A percentile compares a stretch with the other conserved stretches of the same genome.
Evolutionary conservation across 441 rosid species (phyloP).

Genomic region (Eutrema salsugineum): DNA sequence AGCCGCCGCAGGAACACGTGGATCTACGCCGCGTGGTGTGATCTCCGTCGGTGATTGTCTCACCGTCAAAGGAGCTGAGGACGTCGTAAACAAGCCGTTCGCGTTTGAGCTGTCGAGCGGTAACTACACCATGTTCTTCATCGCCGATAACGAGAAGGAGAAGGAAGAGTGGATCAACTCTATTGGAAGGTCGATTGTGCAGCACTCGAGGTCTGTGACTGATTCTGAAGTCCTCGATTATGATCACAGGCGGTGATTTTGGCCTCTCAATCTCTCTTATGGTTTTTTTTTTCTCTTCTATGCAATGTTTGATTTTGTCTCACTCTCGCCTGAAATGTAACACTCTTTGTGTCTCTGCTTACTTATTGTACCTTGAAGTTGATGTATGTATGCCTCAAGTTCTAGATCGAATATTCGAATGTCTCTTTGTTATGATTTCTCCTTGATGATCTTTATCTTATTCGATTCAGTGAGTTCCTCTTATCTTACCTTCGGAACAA

Average conservation of each 20-base stretch:
- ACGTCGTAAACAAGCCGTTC: constrained; percentile 52
- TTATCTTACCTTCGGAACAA: neutral
- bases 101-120: constrained; percentile 64
- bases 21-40: constrained; percentile 65
- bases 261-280: neutral
- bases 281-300: neutral
- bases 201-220: constrained; percentile 59
- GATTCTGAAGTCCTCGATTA: constrained; percentile 70
- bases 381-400: constrained; percentile 25
- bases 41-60: constrained; percentile 54
- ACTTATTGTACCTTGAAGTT: constrained; percentile 5
- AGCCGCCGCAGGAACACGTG: constrained; percentile 32
- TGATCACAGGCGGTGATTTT: constrained; percentile 42
- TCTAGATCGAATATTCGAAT: neutral
- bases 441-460: neutral
- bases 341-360: neutral
- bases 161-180: constrained; percentile 81
- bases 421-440: neutral
- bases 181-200: constrained; percentile 63
- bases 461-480: neutral
- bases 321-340: constrained; percentile 3
- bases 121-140: constrained; percentile 54
- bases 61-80: constrained; percentile 80
- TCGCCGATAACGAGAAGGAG: constrained; percentile 67
- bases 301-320: neutral